phyloP scores from a whole-genome alignment of 306 rosid genomes.

The Cucurbita ficifolia region DNA sequence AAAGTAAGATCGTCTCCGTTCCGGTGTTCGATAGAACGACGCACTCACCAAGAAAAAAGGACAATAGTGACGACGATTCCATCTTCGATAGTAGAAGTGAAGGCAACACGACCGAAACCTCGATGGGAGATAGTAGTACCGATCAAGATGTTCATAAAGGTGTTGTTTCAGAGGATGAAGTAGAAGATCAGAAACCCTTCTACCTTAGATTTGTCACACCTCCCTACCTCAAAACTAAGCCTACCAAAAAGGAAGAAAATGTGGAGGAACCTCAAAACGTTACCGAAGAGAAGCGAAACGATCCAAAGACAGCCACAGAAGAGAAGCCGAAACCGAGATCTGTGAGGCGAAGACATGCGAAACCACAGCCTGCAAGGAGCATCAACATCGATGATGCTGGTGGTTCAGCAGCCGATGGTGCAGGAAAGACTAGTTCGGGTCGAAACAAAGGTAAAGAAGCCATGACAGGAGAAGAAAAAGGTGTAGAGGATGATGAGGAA shows the following conservation, averaged over 20 bases:
- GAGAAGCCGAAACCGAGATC: conserved; percentile 46
- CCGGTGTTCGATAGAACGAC: conserved; percentile 10
- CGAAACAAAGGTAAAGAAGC: not conserved
- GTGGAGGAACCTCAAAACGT: conserved; percentile 12
- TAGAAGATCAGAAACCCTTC: conserved; percentile 27
- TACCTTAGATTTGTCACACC: conserved; percentile 29
- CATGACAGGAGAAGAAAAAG: not conserved
- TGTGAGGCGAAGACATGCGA: conserved; percentile 36
- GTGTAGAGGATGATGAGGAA: conserved; percentile 9
- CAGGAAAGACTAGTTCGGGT: not conserved
- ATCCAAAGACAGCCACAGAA: conserved; percentile 5
- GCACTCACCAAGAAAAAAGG: conserved; percentile 8
- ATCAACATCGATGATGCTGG: not conserved
- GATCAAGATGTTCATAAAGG: conserved; percentile 25
- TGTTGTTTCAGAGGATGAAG: conserved; percentile 31
- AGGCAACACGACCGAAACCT: conserved; percentile 36
- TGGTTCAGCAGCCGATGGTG: not conserved
- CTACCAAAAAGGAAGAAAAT: conserved; percentile 13
- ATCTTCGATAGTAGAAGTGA: conserved; percentile 32
- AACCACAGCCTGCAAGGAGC: conserved; percentile 15
- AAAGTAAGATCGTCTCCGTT: not conserved
- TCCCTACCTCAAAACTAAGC: conserved; percentile 44
- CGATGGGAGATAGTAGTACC: conserved; percentile 14
- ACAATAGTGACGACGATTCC: conserved; percentile 11
- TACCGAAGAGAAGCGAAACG: conserved; percentile 3